Conservation (phyloP, 2,329 filamentous ascomycete genomes). For the Aspergillus niger region DNA sequence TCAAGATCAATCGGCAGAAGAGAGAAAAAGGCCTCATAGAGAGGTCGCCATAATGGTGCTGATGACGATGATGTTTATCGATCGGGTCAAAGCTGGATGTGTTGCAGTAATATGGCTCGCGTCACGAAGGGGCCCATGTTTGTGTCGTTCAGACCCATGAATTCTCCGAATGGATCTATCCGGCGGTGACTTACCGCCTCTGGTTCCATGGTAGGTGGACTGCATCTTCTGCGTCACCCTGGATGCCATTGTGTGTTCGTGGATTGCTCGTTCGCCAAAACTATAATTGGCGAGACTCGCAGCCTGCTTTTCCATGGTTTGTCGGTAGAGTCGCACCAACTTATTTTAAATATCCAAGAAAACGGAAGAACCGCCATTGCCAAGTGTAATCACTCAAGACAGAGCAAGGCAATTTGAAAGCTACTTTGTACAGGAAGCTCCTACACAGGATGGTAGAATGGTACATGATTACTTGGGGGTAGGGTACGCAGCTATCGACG, state of each 20-base stretch:
- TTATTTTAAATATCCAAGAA: neutral
- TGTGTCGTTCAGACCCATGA: neutral
- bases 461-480: no score
- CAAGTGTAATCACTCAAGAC: neutral
- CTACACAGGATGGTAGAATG: no score
- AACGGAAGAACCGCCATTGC: neutral
- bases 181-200: constrained; percentile 19
- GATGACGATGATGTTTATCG: neutral
- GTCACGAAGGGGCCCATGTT: neutral
- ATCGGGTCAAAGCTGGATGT: neutral
- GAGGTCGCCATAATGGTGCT: neutral
- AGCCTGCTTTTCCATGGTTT: neutral
- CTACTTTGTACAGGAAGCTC: no score
- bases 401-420: neutral
- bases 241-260: constrained; percentile 13
- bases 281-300: constrained; percentile 3
- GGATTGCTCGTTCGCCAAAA: constrained; percentile 9
- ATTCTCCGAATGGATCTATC: constrained; percentile 15
- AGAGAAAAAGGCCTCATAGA: neutral
- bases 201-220: constrained; percentile 8
- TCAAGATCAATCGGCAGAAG: neutral
- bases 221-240: constrained; percentile 16
- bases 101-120: neutral
- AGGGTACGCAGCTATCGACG: no score
- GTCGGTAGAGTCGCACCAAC: neutral